Conservation (phyloP, 1,284 basidiomycete genomes). For the Lignosus rhinocerotis region DNA sequence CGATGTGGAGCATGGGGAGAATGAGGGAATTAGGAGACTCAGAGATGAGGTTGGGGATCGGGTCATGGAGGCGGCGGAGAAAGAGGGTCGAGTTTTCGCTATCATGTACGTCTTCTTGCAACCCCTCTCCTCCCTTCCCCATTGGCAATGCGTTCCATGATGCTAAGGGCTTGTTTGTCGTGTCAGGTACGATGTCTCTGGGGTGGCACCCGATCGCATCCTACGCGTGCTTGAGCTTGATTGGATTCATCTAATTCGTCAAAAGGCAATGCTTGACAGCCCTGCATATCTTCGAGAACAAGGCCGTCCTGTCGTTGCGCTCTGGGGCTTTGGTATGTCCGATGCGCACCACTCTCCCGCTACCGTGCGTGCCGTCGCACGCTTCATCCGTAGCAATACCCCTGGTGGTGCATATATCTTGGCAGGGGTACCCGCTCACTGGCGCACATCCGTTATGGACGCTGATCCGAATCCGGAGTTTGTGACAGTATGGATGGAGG, state of each 20-base stretch:
- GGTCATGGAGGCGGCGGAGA: constrained; percentile 72
- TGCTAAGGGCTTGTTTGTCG: background rate
- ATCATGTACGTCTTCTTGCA: constrained; percentile 59
- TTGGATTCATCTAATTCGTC: constrained; percentile 65
- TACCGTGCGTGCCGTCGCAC: constrained; percentile 52
- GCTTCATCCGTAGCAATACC: constrained; percentile 56
- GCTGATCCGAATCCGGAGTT: constrained; percentile 66
- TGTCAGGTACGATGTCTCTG: constrained; percentile 74
- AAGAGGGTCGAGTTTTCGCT: constrained; percentile 72
- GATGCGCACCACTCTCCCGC: constrained; percentile 61
- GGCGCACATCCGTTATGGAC: constrained; percentile 67
- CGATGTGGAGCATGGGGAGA: constrained; percentile 48
- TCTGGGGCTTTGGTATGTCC: constrained; percentile 77
- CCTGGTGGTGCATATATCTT: constrained; percentile 75
- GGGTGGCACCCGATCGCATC: constrained; percentile 61
- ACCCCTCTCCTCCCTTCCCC: background rate
- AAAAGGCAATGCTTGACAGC: constrained; percentile 62
- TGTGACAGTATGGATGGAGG: constrained; percentile 63
- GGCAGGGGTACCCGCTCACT: constrained; percentile 65
- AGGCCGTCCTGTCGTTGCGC: constrained; percentile 63
- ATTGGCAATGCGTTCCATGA: background rate
- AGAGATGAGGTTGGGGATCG: constrained; percentile 72
- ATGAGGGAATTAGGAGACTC: constrained; percentile 53
- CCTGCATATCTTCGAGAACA: constrained; percentile 70
- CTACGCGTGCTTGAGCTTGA: constrained; percentile 61